Conservation (phyloP, 2,329 filamentous ascomycete species). For the Botryotinia calthae region DNA sequence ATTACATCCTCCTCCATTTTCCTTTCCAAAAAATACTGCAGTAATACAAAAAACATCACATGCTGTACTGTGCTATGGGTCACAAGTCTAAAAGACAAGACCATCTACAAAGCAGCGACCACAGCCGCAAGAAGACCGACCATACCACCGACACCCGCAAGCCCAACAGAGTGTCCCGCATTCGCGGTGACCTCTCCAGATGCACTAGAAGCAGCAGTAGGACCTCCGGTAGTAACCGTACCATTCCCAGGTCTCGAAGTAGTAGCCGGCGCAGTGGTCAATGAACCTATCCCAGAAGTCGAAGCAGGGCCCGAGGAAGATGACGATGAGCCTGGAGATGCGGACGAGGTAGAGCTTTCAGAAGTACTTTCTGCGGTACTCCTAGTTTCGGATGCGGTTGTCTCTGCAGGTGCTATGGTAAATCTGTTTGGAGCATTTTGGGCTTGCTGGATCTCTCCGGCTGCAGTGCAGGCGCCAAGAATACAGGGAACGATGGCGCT, state of each 20-base stretch:
- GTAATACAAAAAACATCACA: background rate
- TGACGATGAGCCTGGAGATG: background rate
- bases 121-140: background rate
- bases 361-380: background rate
- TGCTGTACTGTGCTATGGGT: background rate
- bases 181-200: background rate
- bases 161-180: background rate
- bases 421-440: background rate
- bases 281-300: background rate
- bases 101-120: slow-evolving; percentile 10
- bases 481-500: background rate
- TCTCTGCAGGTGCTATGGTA: background rate
- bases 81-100: background rate
- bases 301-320: background rate
- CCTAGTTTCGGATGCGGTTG: background rate
- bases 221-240: background rate
- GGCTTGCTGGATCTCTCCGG: slow-evolving; percentile 1
- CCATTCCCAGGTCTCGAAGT: background rate
- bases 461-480: background rate
- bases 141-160: slow-evolving; percentile 8
- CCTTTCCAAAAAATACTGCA: background rate
- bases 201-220: background rate
- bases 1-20: background rate
- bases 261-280: background rate
- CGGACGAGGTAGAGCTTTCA: background rate